Evolutionary conservation across 805 yeast species (phyloP).

Genomic region (Candida maesae): DNA sequence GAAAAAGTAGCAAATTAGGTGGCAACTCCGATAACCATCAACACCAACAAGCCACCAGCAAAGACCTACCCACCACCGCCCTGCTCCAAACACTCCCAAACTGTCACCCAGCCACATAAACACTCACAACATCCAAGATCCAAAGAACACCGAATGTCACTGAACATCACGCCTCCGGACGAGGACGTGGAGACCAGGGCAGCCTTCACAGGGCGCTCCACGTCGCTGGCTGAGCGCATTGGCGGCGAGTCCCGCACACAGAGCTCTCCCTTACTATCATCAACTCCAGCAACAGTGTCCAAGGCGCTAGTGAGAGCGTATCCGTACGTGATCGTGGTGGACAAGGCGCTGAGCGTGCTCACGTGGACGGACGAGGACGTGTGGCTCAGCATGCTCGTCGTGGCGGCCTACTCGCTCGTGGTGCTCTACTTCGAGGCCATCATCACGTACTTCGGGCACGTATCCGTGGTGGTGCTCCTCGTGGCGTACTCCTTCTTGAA

Average conservation of each 20-base stretch:
- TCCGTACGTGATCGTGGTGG: conserved; percentile 75
- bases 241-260: conserved; percentile 26
- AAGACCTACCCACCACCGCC: not conserved
- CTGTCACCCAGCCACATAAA: too few relatives aligned
- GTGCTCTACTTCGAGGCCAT: conserved; percentile 79
- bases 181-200: conserved; percentile 36
- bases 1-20: too few relatives aligned
- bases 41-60: too few relatives aligned
- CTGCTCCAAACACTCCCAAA: not conserved
- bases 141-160: conserved; percentile 13
- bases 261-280: conserved; percentile 71
- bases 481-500: conserved; percentile 59
- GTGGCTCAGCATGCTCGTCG: conserved; percentile 66
- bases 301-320: conserved; percentile 78
- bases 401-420: conserved; percentile 49
- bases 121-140: not conserved
- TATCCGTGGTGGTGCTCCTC: conserved; percentile 58
- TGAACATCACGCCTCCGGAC: conserved; percentile 13
- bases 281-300: conserved; percentile 90
- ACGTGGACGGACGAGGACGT: conserved; percentile 91
- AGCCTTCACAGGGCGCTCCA: conserved; percentile 36
- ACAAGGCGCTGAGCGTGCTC: conserved; percentile 62
- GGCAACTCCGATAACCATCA: too few relatives aligned
- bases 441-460: conserved; percentile 78
- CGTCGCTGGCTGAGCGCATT: conserved; percentile 17